phyloP scores from a whole-genome alignment of 441 rosid genomes.

The Gossypium gossypioides region DNA sequence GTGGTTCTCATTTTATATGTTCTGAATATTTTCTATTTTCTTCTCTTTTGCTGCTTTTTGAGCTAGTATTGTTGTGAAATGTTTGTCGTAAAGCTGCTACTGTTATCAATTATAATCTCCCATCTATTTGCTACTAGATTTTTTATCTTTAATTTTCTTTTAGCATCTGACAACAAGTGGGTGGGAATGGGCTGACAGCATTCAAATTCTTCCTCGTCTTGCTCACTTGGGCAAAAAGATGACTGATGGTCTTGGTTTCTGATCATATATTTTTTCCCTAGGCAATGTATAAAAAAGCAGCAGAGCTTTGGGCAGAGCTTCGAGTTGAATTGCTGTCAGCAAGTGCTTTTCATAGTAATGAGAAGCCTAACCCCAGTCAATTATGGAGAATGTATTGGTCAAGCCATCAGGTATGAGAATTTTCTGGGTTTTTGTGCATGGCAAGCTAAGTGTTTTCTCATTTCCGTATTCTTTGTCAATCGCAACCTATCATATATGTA shows the following conservation, averaged over 20 bases:
- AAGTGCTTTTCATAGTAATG: constrained; percentile 68
- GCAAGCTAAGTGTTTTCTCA: background rate
- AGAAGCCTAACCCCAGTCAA: constrained; percentile 77
- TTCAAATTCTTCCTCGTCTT: background rate
- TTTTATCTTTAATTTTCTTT: background rate
- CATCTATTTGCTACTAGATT: background rate
- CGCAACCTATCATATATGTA: constrained; percentile 4
- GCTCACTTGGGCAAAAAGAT: background rate
- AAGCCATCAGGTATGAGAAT: constrained; percentile 77
- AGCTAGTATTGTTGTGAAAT: background rate
- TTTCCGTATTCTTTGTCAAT: background rate
- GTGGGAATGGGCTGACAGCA: background rate
- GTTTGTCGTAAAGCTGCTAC: background rate
- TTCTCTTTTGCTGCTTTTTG: background rate
- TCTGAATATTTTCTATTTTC: background rate
- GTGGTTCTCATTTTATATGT: background rate
- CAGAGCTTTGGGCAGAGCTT: constrained; percentile 98
- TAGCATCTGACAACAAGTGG: background rate
- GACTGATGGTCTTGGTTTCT: constrained; percentile 9
- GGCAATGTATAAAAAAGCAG: constrained; percentile 92
- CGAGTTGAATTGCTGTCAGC: constrained; percentile 94
- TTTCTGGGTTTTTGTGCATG: constrained; percentile 10
- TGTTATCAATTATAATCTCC: background rate
- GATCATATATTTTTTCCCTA: constrained; percentile 16
- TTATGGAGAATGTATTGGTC: constrained; percentile 99